Conservation (phyloP, 2,329 filamentous ascomycete genomes). For the Pseudogymnoascus sp. region DNA sequence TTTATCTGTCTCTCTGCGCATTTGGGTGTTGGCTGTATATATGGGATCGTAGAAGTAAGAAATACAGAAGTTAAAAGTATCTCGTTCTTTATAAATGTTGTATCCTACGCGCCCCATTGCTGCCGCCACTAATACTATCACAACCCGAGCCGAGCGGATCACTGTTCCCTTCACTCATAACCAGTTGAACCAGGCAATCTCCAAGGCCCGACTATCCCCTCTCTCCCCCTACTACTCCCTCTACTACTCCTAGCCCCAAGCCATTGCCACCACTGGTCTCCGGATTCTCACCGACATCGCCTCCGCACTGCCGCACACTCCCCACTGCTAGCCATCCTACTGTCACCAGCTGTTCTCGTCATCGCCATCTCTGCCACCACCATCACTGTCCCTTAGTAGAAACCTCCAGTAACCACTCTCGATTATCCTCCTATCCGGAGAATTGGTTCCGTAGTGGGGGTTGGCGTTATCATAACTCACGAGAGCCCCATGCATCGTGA, state of each 20-base stretch:
- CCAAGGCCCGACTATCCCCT: too few species aligned
- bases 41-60: conserved; percentile 19
- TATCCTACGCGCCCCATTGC: neutral
- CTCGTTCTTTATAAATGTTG: neutral
- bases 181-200: too few species aligned
- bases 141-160: too few species aligned
- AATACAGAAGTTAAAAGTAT: conserved; percentile 10
- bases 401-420: neutral
- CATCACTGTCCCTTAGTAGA: neutral
- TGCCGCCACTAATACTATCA: too few species aligned
- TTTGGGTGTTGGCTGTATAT: conserved; percentile 28
- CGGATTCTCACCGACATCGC: neutral
- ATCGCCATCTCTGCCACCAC: neutral
- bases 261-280: too few species aligned
- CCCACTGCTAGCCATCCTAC: neutral
- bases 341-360: neutral
- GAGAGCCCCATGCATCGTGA: neutral
- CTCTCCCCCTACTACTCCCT: too few species aligned
- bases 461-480: neutral
- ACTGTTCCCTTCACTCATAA: too few species aligned
- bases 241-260: too few species aligned
- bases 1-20: conserved; percentile 18
- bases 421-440: neutral
- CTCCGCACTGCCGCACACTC: neutral
- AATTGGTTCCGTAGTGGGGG: neutral